Evolutionary conservation across 768 basidiomycete genomes (phyloP), one percentile per base, ranked within the genome.

Genomic region (Boletus huronensis): DNA sequence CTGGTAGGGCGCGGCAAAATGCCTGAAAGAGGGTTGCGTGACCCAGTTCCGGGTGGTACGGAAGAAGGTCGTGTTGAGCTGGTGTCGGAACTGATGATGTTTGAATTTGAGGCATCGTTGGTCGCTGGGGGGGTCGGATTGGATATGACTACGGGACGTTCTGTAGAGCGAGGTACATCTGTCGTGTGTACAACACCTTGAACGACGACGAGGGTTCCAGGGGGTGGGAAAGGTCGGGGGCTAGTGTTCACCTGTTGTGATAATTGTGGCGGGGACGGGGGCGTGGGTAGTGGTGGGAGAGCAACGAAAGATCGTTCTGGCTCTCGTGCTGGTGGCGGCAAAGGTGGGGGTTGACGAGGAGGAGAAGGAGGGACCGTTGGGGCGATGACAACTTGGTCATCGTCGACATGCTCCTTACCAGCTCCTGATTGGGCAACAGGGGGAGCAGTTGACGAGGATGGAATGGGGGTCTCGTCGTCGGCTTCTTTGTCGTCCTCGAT

Each of bases 131-230:
- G 46, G 17, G 45, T 49, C 8, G 65, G 45, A 52, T 48, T 60
- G n/a, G 53, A 49, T 35, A 42, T 53, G 29, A 57, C 28, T 9
- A 61, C 46, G 21, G 58, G 64, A 46, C 68, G 59, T 41, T 69
- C 63, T 14, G 62, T 52, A 34, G 69, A 53, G 21, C 77, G 74
- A 1, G 83, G 77, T 26, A 80, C 78, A 68, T 89, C 87, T 4
- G 85, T 84, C 0, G 88, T 89, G 58, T 90, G 87, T 1, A 90
- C 88, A 38, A 90, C 87, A 46, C 88, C 88, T 69, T 91, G 88
- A 0, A 91, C 88, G 34, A 91, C 87, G 25, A 91, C 88, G 3
- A 91, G 77, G 3, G 88, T 89, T 14, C 88, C 87, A 0, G 87
- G 83, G 0, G 87, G 83, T 34, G 87, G 86, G 64, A 88, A 88